These are phyloP conservation scores for Leccinum obscurum DNA, from an alignment of 768 basidiomycete genomes.

Conservation along the genomic window DNA sequence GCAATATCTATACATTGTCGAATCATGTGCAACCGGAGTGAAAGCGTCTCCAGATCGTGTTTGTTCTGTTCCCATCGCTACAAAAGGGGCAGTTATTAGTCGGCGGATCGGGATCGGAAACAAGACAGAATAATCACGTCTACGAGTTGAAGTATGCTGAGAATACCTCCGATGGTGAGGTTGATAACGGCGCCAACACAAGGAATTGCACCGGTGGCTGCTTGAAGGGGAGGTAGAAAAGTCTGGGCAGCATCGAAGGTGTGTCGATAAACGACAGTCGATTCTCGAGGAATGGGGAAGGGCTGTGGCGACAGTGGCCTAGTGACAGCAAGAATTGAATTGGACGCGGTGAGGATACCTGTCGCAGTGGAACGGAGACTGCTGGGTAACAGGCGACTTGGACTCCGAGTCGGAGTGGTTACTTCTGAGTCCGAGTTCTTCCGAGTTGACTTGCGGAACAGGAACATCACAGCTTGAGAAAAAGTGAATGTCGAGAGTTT, in stretches of 20 bases:
- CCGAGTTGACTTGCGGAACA: no score
- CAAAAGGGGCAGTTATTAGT: background rate
- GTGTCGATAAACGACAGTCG: background rate
- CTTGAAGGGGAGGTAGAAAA: constrained; percentile 4
- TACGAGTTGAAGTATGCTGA: constrained; percentile 1
- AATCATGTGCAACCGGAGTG: background rate
- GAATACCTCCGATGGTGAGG: background rate
- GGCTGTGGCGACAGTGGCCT: background rate
- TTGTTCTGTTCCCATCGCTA: constrained; percentile 10
- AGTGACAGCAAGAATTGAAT: background rate
- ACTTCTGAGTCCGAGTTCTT: no score
- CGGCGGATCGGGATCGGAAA: background rate
- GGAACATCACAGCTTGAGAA: no score
- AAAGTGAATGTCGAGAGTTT: no score
- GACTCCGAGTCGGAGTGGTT: no score
- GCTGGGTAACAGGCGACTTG: background rate
- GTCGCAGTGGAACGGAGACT: background rate
- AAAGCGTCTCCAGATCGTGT: constrained; percentile 1
- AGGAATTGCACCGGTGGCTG: background rate
- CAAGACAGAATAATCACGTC: constrained; percentile 2
- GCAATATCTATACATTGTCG: background rate
- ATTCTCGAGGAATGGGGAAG: background rate
- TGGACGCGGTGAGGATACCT: background rate
- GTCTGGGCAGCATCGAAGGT: constrained; percentile 1
- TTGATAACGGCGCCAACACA: constrained; percentile 4